These are phyloP conservation scores for Tranzscheliella williamsii DNA, from an alignment of 1,284 basidiomycete species.

Conservation along the genomic window DNA sequence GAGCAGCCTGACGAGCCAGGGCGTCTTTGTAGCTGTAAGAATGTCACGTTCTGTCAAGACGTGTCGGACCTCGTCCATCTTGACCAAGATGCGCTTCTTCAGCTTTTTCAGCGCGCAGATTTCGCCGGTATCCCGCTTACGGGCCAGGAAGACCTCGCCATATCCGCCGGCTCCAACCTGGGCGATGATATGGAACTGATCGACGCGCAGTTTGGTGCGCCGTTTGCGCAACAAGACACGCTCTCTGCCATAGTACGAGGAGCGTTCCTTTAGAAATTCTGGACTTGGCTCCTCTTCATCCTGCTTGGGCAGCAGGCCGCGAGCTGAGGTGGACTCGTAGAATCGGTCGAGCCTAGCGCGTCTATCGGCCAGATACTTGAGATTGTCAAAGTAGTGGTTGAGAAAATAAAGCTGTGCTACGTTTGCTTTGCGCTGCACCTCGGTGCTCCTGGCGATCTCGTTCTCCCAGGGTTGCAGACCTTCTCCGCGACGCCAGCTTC, in stretches of 20 bases:
- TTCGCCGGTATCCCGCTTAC: constrained; percentile 59
- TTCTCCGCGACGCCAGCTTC: constrained; percentile 48
- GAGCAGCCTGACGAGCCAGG: constrained; percentile 57
- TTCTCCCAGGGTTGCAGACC: constrained; percentile 56
- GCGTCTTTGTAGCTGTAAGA: constrained; percentile 57
- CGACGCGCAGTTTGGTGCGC: constrained; percentile 55
- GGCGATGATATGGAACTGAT: constrained; percentile 60
- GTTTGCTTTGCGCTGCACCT: constrained; percentile 58
- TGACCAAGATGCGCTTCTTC: constrained; percentile 58
- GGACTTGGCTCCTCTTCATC: constrained; percentile 83
- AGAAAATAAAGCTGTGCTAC: constrained; percentile 60
- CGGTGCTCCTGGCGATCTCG: constrained; percentile 49
- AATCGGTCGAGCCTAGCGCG: constrained; percentile 67
- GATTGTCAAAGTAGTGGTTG: constrained; percentile 60
- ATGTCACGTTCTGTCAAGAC: constrained; percentile 60
- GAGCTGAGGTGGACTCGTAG: constrained; percentile 67
- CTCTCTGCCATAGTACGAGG: constrained; percentile 52
- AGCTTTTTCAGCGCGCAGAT: constrained; percentile 59
- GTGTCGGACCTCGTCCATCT: constrained; percentile 61
- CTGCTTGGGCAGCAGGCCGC: constrained; percentile 62
- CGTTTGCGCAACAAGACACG: constrained; percentile 56
- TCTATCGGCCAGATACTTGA: constrained; percentile 54
- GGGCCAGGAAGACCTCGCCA: constrained; percentile 59
- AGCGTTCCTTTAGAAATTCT: constrained; percentile 46
- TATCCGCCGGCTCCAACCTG: constrained; percentile 60